Evolutionary conservation across 2,329 filamentous ascomycete genomes (phyloP), one percentile per base, ranked within the genome.

Genomic region (Fusarium veterinarium): DNA sequence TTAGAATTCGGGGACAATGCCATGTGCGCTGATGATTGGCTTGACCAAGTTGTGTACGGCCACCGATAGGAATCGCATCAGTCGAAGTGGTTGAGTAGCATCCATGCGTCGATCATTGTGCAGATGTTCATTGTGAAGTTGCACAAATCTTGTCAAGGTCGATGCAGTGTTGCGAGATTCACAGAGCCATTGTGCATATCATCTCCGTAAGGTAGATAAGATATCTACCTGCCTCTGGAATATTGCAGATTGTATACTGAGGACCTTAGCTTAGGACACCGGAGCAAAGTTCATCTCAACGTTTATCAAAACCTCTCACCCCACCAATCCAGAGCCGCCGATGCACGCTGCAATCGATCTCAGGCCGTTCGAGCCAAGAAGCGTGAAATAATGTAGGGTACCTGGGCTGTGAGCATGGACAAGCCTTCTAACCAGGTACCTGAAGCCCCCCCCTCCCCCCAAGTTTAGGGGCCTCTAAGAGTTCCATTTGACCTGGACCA

Each of bases 1-100:
- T 60, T 48, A 59, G 66, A 67, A 63, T 53, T 60, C 72, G 69
- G 67, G 60, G 40, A 56, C 33, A 46, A n/a, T 45, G 60, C 64
- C 79, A 81, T 81, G 79, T 81, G 79, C 70, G 64, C 51, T 66
- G 62, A 75, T 78, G 77, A 79, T 79, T 79, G 77, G 77, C 64
- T 66, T 64, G 48, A 74, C 64, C 44, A 48, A 55, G 23, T 37
- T 35, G 49, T 45, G 52, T 45, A 58, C 58, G 61, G 55, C 45
- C 51, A 30, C 30, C 4, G 33, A 51, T 57, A 23, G 53, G 33
- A 56, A 64, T 61, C 44, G 35, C 52, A 38, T 61, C 45, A 44
- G 41, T 57, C 38, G 52, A 30, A 44, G 56, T 71, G 51, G 49
- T 42, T 59, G 56, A 70, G 52, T 38, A 51, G 31, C 35, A 72